Evolutionary conservation across 352 stramenopile genomes (phyloP).

Genomic region (Phytophthora agathidicida): DNA sequence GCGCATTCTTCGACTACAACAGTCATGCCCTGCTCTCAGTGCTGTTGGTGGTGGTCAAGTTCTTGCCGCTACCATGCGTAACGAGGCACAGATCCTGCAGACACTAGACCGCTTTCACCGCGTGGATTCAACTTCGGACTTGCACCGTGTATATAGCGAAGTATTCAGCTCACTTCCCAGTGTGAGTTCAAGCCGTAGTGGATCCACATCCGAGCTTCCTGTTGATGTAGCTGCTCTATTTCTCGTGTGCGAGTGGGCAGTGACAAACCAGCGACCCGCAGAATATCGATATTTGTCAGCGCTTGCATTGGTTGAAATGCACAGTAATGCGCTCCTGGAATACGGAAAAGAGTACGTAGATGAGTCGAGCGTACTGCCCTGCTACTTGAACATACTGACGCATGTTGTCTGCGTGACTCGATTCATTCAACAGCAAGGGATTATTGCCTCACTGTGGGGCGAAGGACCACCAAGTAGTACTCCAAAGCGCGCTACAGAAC

Average conservation of each 20-base stretch:
- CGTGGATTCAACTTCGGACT: slow-evolving; percentile 70
- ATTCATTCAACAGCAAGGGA: slow-evolving; percentile 40
- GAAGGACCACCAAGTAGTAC: slow-evolving; percentile 69
- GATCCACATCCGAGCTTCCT: slow-evolving; percentile 44
- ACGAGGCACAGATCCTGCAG: slow-evolving; percentile 81
- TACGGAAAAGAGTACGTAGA: slow-evolving; percentile 62
- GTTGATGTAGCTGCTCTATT: slow-evolving; percentile 76
- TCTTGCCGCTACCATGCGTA: slow-evolving; percentile 51
- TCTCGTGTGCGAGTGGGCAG: slow-evolving; percentile 83
- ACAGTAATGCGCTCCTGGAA: slow-evolving; percentile 66
- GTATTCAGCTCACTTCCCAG: slow-evolving; percentile 62
- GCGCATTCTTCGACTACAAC: slow-evolving; percentile 72
- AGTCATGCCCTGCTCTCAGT: slow-evolving; percentile 44
- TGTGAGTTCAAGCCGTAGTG: slow-evolving; percentile 22
- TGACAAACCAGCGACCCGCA: slow-evolving; percentile 78
- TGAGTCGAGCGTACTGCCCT: not conserved
- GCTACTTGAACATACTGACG: slow-evolving; percentile 1
- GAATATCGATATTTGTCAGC: slow-evolving; percentile 86
- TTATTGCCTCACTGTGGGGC: slow-evolving; percentile 43
- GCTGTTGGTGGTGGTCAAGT: slow-evolving; percentile 35
- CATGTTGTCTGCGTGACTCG: slow-evolving; percentile 2
- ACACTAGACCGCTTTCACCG: slow-evolving; percentile 84
- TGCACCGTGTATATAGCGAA: slow-evolving; percentile 75
- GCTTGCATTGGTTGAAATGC: slow-evolving; percentile 83
- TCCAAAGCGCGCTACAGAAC: slow-evolving; percentile 75